A percentile compares a stretch with the other conserved stretches of the same genome.
phyloP scores from a whole-genome alignment of 371 early-diverging fungal genomes.

The Dinochytrium kinnereticum region DNA sequence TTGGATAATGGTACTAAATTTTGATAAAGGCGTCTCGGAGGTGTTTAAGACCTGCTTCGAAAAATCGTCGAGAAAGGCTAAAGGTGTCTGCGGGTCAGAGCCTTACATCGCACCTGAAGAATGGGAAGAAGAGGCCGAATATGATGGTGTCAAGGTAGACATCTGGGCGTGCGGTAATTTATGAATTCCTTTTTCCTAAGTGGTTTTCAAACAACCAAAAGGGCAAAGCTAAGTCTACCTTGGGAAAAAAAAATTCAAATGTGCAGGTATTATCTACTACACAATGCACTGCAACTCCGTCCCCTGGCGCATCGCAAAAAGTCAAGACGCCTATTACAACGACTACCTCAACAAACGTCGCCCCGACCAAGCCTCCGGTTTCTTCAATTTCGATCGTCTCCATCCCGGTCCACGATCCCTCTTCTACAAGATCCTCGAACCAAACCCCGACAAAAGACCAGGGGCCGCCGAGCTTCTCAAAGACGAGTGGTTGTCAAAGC shows the following conservation, averaged over 20 bases:
- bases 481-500: slow-evolving; percentile 66
- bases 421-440: slow-evolving; percentile 78
- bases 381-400: slow-evolving; percentile 44
- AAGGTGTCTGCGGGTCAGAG: slow-evolving; percentile 56
- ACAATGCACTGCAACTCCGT: slow-evolving; percentile 49
- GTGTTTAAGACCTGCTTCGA: slow-evolving; percentile 76
- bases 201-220: not conserved
- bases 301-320: slow-evolving; percentile 51
- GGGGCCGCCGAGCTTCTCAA: slow-evolving; percentile 61
- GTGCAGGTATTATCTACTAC: slow-evolving; percentile 53
- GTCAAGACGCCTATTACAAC: slow-evolving; percentile 41
- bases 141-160: slow-evolving; percentile 56
- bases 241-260: not conserved
- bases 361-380: slow-evolving; percentile 30
- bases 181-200: not conserved
- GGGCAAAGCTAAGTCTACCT: not conserved
- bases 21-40: slow-evolving; percentile 81
- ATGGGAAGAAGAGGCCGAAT: slow-evolving; percentile 48
- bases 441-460: slow-evolving; percentile 69
- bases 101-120: slow-evolving; percentile 67
- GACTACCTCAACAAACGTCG: slow-evolving; percentile 36
- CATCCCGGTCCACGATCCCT: slow-evolving; percentile 34
- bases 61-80: slow-evolving; percentile 42
- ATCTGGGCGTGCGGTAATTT: slow-evolving; percentile 58
- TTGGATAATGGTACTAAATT: too few species aligned